A percentile compares a stretch with the other conserved stretches of the same genome.
Evolutionary conservation across 2,329 filamentous ascomycete species (phyloP).

Genomic region (Clathrospora elynae): DNA sequence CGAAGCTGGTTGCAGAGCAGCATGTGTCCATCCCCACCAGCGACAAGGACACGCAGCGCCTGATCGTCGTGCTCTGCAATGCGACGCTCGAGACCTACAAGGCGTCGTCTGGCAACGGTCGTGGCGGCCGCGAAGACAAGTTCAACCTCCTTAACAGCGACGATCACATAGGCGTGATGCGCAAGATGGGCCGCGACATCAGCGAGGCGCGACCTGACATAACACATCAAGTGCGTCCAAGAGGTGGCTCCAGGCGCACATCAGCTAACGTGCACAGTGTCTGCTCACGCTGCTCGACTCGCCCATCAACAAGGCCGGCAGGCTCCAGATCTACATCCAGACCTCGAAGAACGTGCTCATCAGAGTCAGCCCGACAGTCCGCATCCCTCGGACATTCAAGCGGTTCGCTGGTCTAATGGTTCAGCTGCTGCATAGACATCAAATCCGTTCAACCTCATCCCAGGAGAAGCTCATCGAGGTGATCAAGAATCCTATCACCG

Average conservation of each 20-base stretch:
- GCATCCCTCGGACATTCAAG: slow-evolving; percentile 98
- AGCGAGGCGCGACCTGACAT: slow-evolving; percentile 98
- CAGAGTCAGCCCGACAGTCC: slow-evolving; percentile 96
- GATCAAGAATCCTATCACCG: slow-evolving; percentile 96
- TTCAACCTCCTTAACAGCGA: slow-evolving; percentile 98
- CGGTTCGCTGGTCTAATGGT: slow-evolving; percentile 99
- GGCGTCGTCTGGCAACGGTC: slow-evolving; percentile 72
- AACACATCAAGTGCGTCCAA: slow-evolving; percentile 83
- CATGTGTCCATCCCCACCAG: slow-evolving; percentile 79
- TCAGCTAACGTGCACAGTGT: slow-evolving; percentile 65
- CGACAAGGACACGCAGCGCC: slow-evolving; percentile 87
- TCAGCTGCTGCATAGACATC: slow-evolving; percentile 91
- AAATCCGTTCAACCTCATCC: slow-evolving; percentile 94
- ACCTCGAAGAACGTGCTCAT: slow-evolving; percentile 97
- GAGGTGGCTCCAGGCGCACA: slow-evolving; percentile 10
- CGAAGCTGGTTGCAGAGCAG: slow-evolving; percentile 92
- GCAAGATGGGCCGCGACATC: slow-evolving; percentile 99
- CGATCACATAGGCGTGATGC: slow-evolving; percentile 98
- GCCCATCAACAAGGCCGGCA: slow-evolving; percentile 97
- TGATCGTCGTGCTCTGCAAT: slow-evolving; percentile 96
- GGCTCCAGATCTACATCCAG: slow-evolving; percentile 97
- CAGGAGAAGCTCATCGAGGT: slow-evolving; percentile 97
- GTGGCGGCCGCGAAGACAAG: slow-evolving; percentile 81
- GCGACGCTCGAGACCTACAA: slow-evolving; percentile 98
- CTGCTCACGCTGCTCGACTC: slow-evolving; percentile 96